These are phyloP conservation scores for Metroxylon sagu DNA, from an alignment of 176 grass and related monocot species.

Conservation along the genomic window DNA sequence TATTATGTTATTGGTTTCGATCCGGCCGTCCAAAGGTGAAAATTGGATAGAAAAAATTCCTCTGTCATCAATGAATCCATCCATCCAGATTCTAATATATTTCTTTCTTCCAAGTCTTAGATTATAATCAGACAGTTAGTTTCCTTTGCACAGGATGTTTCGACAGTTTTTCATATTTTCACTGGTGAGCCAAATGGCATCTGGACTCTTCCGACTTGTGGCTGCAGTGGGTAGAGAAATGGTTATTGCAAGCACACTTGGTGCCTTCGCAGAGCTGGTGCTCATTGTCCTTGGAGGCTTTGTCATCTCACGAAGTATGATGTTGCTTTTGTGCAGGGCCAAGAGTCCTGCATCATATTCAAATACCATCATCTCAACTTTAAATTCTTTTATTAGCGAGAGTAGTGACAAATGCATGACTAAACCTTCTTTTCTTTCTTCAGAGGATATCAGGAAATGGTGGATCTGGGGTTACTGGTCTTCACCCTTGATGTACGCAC, in stretches of 20 bases:
- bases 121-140: no score
- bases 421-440: constrained; percentile 1
- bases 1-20: constrained; percentile 38
- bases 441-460: constrained; percentile 39
- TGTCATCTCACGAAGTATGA: constrained; percentile 27
- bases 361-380: no score
- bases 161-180: constrained; percentile 5
- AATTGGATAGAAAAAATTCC: neutral
- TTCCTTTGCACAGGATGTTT: neutral
- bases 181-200: constrained; percentile 32
- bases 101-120: no score
- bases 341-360: no score
- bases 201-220: constrained; percentile 28
- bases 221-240: constrained; percentile 25
- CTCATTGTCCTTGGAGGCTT: constrained; percentile 33
- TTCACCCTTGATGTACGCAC: constrained; percentile 31
- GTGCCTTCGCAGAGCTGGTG: constrained; percentile 15
- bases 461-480: constrained; percentile 41
- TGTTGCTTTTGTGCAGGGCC: neutral
- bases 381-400: no score
- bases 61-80: neutral
- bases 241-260: constrained; percentile 23
- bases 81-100: no score
- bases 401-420: no score
- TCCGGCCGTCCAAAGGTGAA: constrained; percentile 26